Base-by-base conservation (phyloP, 2,329 filamentous ascomycete species). In the Ophiostoma quercus region DNA sequence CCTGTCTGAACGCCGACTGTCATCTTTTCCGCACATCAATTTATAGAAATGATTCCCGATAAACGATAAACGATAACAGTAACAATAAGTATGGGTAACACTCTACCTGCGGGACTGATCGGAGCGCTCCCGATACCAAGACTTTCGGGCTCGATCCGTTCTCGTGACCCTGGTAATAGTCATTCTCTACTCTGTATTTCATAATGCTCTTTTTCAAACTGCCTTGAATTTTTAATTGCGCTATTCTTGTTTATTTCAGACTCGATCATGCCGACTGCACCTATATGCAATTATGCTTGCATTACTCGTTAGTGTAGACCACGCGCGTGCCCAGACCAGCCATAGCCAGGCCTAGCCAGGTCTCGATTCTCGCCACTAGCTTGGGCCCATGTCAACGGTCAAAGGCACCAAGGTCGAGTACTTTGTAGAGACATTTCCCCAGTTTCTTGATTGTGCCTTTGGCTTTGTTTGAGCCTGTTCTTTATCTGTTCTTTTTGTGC, bases 61-160 rank as follows among this genome's bases (percentile, higher is more conserved):
- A 19, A 47, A 47, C 43, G 5, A 47, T 47, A 34, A 34, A 5
- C 34, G 34, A 34, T 34, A 34, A 34, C 8, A 34, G 34, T 34
- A 34, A 34, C 34, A 34, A 34, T 34, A 6, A 8, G 34, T 34
- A 34, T 34, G 41, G 41, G 43, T 19, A 47, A 6, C 43, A 25
- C 51, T 57, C 51, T 9, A 25, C 51, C 51, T 65, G 62, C 62
- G 62, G 62, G 62, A 41, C 62, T 65, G 34, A 39, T 65, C 62
- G 62, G 62, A 65, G 62, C 62, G n/a, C 62, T 62, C 25, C 34
- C 62, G 62, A 65, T 65, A 22, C 62, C 62, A 65, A 65, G 62
- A 65, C 34, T 39, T 9, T 39, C 34, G 34, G 32, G 62, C 62
- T 65, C 62, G 62, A 65, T 39, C 62, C 11, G 32, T 65, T 65